Evolutionary conservation across 2,329 filamentous ascomycete genomes (phyloP).

Genomic region (Apiospora sp.): DNA sequence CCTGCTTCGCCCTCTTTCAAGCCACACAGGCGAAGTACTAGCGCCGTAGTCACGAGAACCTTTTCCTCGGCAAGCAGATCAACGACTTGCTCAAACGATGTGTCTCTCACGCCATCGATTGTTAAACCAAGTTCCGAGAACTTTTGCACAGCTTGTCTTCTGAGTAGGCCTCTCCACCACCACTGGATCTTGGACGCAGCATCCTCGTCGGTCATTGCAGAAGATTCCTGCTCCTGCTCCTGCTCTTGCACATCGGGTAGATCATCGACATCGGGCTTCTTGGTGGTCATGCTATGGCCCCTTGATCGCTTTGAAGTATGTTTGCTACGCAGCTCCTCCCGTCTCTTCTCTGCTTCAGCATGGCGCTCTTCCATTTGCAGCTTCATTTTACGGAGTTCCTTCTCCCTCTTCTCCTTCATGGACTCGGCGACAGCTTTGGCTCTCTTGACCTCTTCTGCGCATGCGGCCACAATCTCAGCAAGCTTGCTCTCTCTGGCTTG

Average conservation of each 20-base stretch:
- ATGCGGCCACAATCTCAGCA: conserved; percentile 81
- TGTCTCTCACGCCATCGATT: conserved; percentile 73
- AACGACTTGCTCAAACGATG: conserved; percentile 78
- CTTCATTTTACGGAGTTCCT: conserved; percentile 73
- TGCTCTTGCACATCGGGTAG: conserved; percentile 60
- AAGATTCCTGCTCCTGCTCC: conserved; percentile 46
- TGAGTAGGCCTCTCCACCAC: conserved; percentile 70
- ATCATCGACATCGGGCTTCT: conserved; percentile 42
- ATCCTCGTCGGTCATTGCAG: conserved; percentile 61
- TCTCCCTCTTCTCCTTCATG: conserved; percentile 82
- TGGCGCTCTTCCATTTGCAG: conserved; percentile 82
- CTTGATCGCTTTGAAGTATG: conserved; percentile 60
- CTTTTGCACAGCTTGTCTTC: conserved; percentile 67
- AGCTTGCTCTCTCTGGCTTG: conserved; percentile 81
- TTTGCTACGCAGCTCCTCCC: conserved; percentile 68
- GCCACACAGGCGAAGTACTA: conserved; percentile 73
- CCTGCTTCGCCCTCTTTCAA: conserved; percentile 70
- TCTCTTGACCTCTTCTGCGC: conserved; percentile 82
- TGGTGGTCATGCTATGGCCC: conserved; percentile 57
- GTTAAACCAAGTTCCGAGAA: conserved; percentile 74
- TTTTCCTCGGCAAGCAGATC: conserved; percentile 71
- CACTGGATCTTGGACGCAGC: conserved; percentile 73
- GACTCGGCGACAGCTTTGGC: conserved; percentile 84
- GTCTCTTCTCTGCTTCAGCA: conserved; percentile 77
- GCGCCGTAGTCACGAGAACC: conserved; percentile 71